Evolutionary conservation across 108 stramenopile genomes (phyloP).

Genomic region (Ochromonas danica): DNA sequence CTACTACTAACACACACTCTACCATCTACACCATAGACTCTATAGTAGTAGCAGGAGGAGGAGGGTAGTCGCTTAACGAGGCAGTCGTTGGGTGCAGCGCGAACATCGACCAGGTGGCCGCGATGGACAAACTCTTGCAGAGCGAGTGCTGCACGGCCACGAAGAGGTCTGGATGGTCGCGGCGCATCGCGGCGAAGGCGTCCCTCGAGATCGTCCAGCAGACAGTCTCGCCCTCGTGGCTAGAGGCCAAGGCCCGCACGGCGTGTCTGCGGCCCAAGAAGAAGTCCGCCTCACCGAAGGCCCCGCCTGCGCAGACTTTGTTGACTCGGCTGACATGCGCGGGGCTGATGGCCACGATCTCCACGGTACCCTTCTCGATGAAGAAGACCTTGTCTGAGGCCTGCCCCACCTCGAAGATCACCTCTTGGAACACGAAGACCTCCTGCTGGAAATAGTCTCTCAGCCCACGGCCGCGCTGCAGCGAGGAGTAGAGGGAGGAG

Average conservation of each 20-base stretch:
- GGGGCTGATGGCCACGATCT: conserved; percentile 25
- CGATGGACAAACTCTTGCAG: too few relatives aligned
- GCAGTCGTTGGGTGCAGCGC: neutral
- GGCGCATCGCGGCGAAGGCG: too few relatives aligned
- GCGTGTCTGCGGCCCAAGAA: conserved; percentile 33
- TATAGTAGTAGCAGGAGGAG: neutral
- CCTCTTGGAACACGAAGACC: neutral
- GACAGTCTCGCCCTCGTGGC: too few relatives aligned
- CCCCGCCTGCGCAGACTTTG: conserved; percentile 49
- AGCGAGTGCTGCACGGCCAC: too few relatives aligned
- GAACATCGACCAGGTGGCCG: neutral
- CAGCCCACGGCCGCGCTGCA: too few relatives aligned
- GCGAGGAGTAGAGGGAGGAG: neutral
- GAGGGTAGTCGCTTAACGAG: neutral
- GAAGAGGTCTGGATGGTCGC: too few relatives aligned
- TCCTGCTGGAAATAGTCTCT: neutral
- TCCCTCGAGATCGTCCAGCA: too few relatives aligned
- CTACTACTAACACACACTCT: neutral
- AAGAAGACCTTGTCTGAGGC: conserved; percentile 43
- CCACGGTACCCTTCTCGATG: conserved; percentile 44
- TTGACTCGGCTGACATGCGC: conserved; percentile 32
- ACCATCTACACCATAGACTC: neutral
- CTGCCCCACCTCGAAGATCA: conserved; percentile 2
- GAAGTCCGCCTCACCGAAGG: conserved; percentile 54
- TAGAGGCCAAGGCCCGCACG: too few relatives aligned